Evolutionary conservation across 495 filamentous ascomycete species (phyloP).

Genomic region (Aspergillus mulundensis): DNA sequence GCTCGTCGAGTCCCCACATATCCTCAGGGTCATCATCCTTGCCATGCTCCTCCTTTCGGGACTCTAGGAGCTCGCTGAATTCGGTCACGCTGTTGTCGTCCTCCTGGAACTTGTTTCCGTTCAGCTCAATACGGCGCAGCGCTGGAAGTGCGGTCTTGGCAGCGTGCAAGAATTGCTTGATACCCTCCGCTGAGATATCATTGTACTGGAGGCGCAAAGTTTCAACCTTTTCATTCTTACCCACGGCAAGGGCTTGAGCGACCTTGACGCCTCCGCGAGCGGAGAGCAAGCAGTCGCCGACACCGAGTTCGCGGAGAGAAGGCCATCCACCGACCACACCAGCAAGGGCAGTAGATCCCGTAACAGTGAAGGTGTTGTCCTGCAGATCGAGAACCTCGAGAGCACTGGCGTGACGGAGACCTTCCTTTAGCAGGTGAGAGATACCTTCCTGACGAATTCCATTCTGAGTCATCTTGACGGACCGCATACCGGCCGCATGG

Average conservation of each 20-base stretch:
- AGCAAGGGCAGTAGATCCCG: slow-evolving; percentile 74
- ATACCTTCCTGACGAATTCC: slow-evolving; percentile 95
- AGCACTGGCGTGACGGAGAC: slow-evolving; percentile 60
- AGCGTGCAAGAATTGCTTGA: slow-evolving; percentile 64
- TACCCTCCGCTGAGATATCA: slow-evolving; percentile 73
- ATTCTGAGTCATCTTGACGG: slow-evolving; percentile 97
- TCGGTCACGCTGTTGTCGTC: slow-evolving; percentile 63
- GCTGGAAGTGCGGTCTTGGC: slow-evolving; percentile 60
- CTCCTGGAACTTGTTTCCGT: slow-evolving; percentile 91
- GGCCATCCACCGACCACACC: slow-evolving; percentile 70
- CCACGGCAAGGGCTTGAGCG: slow-evolving; percentile 66
- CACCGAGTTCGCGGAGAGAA: slow-evolving; percentile 73
- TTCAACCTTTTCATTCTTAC: slow-evolving; percentile 71
- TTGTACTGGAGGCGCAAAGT: slow-evolving; percentile 87
- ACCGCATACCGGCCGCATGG: slow-evolving; percentile 68
- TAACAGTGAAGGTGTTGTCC: slow-evolving; percentile 91
- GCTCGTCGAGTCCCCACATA: slow-evolving; percentile 78
- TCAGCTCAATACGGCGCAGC: slow-evolving; percentile 81
- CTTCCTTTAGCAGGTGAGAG: slow-evolving; percentile 67
- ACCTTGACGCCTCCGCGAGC: slow-evolving; percentile 74
- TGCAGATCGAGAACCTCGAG: slow-evolving; percentile 83
- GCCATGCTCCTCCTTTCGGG: slow-evolving; percentile 55
- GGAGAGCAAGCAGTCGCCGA: slow-evolving; percentile 82
- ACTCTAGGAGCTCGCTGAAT: slow-evolving; percentile 47
- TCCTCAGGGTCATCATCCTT: slow-evolving; percentile 50